Evolutionary conservation across 495 filamentous ascomycete species (phyloP).

Genomic region (Polyplosphaeria fusca): DNA sequence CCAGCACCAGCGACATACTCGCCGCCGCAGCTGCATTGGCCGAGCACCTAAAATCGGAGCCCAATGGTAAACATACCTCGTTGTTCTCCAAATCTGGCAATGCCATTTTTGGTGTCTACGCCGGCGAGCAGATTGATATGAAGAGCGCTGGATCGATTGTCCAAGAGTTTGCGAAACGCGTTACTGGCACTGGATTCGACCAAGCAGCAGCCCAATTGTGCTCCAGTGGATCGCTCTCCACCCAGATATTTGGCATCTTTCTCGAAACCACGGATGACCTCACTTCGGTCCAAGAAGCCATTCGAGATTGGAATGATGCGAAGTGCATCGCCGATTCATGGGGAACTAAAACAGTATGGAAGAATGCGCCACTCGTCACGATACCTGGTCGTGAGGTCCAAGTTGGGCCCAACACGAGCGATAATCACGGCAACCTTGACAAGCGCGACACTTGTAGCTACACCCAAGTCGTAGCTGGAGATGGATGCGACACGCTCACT

Average conservation of each 20-base stretch:
- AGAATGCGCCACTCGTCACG: background rate
- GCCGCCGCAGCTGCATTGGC: background rate
- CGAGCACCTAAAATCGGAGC: background rate
- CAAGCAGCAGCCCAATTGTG: background rate
- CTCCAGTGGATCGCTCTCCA: background rate
- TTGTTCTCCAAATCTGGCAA: background rate
- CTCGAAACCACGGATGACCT: background rate
- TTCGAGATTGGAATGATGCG: background rate
- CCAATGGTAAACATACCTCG: background rate
- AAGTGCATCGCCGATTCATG: background rate
- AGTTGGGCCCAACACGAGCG: background rate
- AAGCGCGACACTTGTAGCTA: background rate
- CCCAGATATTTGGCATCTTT: background rate
- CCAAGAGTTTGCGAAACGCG: background rate
- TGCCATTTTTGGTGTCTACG: background rate
- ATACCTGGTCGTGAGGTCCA: background rate
- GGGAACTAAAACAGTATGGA: background rate
- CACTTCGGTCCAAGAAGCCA: background rate
- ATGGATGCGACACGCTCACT: background rate
- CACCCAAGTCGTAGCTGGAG: background rate
- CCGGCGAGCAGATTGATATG: background rate
- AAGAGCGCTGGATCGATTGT: background rate
- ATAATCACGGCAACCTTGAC: background rate
- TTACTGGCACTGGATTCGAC: background rate
- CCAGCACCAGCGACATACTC: background rate